Percentiles rank a stretch among this genome's conserved stretches.
These are phyloP conservation scores for Wickerhamomyces hampshirensis DNA, from an alignment of 805 yeast species.

Conservation along the genomic window DNA sequence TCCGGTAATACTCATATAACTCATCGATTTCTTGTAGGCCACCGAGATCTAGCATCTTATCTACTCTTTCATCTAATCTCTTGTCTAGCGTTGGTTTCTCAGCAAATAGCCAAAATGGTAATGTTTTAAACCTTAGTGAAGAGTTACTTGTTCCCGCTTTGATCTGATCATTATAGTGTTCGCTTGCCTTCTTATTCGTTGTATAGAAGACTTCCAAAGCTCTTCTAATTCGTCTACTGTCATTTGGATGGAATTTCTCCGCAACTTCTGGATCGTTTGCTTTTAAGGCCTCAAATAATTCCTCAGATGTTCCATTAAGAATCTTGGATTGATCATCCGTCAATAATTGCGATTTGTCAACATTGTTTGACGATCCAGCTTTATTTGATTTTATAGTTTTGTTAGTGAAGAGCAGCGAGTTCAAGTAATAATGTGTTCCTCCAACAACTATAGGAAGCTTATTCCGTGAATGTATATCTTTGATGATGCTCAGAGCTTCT, in stretches of 20 bases:
- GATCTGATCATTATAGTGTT: constrained; percentile 60
- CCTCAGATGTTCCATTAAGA: constrained; percentile 52
- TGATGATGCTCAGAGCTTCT: constrained; percentile 62
- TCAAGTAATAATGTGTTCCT: constrained; percentile 93
- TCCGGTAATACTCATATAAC: constrained; percentile 43
- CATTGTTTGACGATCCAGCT: background rate
- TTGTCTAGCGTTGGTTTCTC: constrained; percentile 50
- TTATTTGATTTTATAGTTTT: constrained; percentile 45
- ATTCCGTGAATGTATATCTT: constrained; percentile 58
- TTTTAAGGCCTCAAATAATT: constrained; percentile 43
- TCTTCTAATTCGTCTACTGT: constrained; percentile 68
- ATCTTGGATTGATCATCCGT: constrained; percentile 34
- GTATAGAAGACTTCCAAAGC: constrained; percentile 74
- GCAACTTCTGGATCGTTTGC: constrained; percentile 68
- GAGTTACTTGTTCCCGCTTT: constrained; percentile 37
- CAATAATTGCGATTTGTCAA: constrained; percentile 8
- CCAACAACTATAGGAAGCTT: constrained; percentile 89
- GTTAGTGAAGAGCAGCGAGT: constrained; percentile 67
- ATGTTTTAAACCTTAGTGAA: constrained; percentile 50
- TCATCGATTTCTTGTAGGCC: constrained; percentile 65
- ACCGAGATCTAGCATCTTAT: constrained; percentile 70
- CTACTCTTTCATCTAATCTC: constrained; percentile 77
- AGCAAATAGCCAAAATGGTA: constrained; percentile 81
- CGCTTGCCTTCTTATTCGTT: constrained; percentile 67
- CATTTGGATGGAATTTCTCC: constrained; percentile 87